A percentile compares a stretch with the other conserved stretches of the same genome.
Conservation (phyloP, 345 rosid species). For the Cochlearia excelsa region DNA sequence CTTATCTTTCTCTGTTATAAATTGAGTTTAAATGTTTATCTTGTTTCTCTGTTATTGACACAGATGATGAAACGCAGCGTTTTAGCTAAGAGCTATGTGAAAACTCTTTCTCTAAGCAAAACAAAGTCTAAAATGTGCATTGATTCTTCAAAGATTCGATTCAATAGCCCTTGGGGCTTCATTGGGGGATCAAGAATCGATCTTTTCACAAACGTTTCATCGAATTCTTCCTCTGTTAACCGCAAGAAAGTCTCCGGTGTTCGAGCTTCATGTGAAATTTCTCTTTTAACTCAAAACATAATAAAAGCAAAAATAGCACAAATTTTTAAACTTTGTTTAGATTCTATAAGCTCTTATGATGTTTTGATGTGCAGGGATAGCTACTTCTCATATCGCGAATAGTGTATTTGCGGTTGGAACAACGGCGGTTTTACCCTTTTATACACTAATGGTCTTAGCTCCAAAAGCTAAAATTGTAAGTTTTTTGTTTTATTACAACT, state of each 20-base stretch:
- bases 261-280: slow-evolving; percentile 70
- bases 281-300: slow-evolving; percentile 8
- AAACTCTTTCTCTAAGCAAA: slow-evolving; percentile 35
- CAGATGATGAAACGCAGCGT: slow-evolving; percentile 23
- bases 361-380: slow-evolving; percentile 48
- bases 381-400: slow-evolving; percentile 67
- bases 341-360: not conserved
- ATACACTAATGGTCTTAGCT: slow-evolving; percentile 86
- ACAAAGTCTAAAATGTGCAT: slow-evolving; percentile 22
- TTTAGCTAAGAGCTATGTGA: slow-evolving; percentile 29
- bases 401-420: slow-evolving; percentile 72
- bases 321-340: not conserved
- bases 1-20: slow-evolving; percentile 10
- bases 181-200: slow-evolving; percentile 53
- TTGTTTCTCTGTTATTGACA: slow-evolving; percentile 11
- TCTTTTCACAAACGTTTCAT: slow-evolving; percentile 28
- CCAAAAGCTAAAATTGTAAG: slow-evolving; percentile 79
- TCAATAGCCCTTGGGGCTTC: slow-evolving; percentile 51
- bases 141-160: slow-evolving; percentile 31
- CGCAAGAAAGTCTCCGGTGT: slow-evolving; percentile 38
- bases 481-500: not conserved
- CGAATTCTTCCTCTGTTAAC: slow-evolving; percentile 17
- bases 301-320: not conserved
- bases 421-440: slow-evolving; percentile 81
- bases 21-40: not conserved